These are phyloP conservation scores for Pisolithus microcarpus DNA, from an alignment of 768 basidiomycete genomes.

Conservation along the genomic window DNA sequence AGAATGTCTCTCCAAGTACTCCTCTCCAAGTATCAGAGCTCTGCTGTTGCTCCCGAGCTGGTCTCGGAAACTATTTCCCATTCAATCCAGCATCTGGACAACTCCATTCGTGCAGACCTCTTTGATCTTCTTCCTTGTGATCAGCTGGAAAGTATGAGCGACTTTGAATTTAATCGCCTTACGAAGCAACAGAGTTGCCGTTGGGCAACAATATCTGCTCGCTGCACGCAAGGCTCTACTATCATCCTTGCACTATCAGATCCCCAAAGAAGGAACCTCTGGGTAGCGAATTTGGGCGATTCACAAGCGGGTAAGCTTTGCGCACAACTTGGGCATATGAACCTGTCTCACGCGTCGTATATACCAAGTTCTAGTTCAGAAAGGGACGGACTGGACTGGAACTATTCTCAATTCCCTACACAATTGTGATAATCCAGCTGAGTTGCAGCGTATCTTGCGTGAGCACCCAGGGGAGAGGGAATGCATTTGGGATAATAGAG, in stretches of 20 bases:
- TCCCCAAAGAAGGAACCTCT: slow-evolving; percentile 21
- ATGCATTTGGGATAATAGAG: slow-evolving; percentile 27
- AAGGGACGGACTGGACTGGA: background rate
- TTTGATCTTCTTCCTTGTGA: slow-evolving; percentile 36
- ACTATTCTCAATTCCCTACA: slow-evolving; percentile 21
- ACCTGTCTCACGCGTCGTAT: background rate
- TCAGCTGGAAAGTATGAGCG: slow-evolving; percentile 28
- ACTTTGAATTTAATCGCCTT: slow-evolving; percentile 33
- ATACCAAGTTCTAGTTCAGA: slow-evolving; percentile 16
- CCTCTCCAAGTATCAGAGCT: slow-evolving; percentile 19
- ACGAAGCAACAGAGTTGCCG: slow-evolving; percentile 30
- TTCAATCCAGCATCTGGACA: slow-evolving; percentile 36
- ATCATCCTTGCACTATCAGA: slow-evolving; percentile 28
- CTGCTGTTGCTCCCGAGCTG: slow-evolving; percentile 22
- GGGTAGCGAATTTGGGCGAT: slow-evolving; percentile 31
- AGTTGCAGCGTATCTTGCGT: slow-evolving; percentile 20
- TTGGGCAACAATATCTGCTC: slow-evolving; percentile 30
- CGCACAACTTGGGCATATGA: background rate
- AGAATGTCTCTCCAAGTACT: slow-evolving; percentile 31
- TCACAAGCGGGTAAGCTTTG: slow-evolving; percentile 25
- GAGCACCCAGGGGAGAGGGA: slow-evolving; percentile 26
- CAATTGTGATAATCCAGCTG: slow-evolving; percentile 24
- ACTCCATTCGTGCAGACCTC: slow-evolving; percentile 37
- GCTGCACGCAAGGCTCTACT: slow-evolving; percentile 28
- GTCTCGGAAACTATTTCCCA: slow-evolving; percentile 35